Conservation (phyloP, 345 rosid genomes). For the Linum lewisii region DNA sequence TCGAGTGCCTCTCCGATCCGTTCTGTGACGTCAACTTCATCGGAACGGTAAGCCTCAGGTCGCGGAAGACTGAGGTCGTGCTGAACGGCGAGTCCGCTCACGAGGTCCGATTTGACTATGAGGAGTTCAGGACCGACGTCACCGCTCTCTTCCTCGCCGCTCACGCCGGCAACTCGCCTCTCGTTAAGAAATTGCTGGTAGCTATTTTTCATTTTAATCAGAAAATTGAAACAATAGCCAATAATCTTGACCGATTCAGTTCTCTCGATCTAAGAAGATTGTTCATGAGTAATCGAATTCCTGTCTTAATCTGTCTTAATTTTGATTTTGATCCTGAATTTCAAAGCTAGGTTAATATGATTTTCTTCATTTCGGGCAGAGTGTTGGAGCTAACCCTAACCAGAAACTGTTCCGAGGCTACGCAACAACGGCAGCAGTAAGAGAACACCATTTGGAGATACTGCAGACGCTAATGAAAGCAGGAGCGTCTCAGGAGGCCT, state of each 20-base stretch:
- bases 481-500: constrained; percentile 26
- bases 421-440: constrained; percentile 22
- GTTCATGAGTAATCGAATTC: not conserved
- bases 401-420: constrained; percentile 24
- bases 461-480: constrained; percentile 14
- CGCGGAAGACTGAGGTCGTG: not conserved
- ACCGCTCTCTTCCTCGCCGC: constrained; percentile 7
- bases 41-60: not conserved
- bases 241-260: too few relatives aligned
- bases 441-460: constrained; percentile 21
- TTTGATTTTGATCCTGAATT: not conserved
- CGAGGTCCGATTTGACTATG: constrained; percentile 5
- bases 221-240: too few relatives aligned
- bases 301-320: too few relatives aligned
- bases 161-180: constrained; percentile 1
- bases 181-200: not conserved
- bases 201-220: too few relatives aligned
- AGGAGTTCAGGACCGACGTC: constrained; percentile 9
- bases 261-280: too few relatives aligned
- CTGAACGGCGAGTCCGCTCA: not conserved
- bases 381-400: constrained; percentile 18
- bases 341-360: too few relatives aligned
- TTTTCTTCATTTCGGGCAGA: constrained; percentile 6
- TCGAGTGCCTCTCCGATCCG: not conserved
- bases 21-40: constrained; percentile 1